Evolutionary conservation across 1,284 basidiomycete species (phyloP).

Genomic region (Rhodotorula sp.): DNA sequence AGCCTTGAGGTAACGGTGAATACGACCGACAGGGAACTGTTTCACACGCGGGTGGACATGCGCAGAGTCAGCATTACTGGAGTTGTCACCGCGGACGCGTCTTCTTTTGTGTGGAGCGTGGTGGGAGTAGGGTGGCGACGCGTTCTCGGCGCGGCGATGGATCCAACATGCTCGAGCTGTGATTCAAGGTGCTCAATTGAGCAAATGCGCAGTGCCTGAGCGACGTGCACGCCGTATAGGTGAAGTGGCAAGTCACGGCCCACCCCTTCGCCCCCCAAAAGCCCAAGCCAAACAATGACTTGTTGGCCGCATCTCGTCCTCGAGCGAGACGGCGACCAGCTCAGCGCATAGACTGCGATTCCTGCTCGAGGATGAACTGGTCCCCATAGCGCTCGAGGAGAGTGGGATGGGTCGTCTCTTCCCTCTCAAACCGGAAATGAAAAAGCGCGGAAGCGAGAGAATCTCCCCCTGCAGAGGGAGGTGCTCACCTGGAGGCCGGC

Average conservation of each 20-base stretch:
- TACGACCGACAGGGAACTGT: conserved; percentile 88
- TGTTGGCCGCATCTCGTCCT: not conserved
- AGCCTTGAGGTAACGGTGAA: conserved; percentile 90
- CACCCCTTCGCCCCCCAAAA: not conserved
- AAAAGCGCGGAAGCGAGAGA: not conserved
- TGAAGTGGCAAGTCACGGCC: not conserved
- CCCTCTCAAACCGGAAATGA: not conserved
- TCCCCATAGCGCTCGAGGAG: not conserved
- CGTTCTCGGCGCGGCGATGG: too few relatives aligned
- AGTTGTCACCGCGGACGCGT: not conserved
- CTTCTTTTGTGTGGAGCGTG: not conserved
- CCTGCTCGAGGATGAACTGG: too few relatives aligned
- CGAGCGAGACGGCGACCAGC: not conserved
- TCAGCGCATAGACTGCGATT: not conserved
- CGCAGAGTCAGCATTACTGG: not conserved
- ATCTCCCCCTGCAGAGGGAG: not conserved
- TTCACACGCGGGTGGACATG: not conserved
- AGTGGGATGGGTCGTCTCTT: not conserved
- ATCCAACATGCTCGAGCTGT: too few relatives aligned
- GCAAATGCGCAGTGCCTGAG: not conserved
- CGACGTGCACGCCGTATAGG: not conserved
- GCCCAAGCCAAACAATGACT: conserved; percentile 26
- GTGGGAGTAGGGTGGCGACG: not conserved
- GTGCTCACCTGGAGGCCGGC: conserved; percentile 74
- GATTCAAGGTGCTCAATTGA: too few relatives aligned